These are phyloP conservation scores for Xerophyta viscosa DNA, from an alignment of 106 monocot species.

Conservation along the genomic window DNA sequence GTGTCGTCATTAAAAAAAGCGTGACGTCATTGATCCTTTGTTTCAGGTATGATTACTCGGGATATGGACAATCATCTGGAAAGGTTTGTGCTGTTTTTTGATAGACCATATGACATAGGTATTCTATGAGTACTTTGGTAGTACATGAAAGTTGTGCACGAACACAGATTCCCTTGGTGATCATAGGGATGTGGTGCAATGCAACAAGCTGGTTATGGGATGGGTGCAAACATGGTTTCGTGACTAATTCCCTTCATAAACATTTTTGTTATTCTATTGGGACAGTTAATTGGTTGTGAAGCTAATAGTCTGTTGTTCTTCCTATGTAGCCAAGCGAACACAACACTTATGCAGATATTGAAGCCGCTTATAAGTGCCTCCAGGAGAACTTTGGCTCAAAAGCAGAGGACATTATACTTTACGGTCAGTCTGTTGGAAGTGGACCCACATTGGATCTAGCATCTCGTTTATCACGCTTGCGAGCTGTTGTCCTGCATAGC, in stretches of 20 bases:
- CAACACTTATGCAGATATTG: slow-evolving; percentile 47
- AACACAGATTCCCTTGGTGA: no score
- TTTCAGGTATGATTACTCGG: slow-evolving; percentile 50
- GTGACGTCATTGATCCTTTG: no score
- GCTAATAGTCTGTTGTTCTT: neutral
- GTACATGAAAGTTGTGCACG: no score
- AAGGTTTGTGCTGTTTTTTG: slow-evolving; percentile 32
- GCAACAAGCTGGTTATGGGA: no score
- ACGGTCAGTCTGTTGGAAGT: slow-evolving; percentile 52
- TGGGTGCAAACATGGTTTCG: no score
- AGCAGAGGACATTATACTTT: slow-evolving; percentile 40
- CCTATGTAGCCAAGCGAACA: slow-evolving; percentile 42
- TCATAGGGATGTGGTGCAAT: no score
- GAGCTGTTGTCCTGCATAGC: slow-evolving; percentile 37
- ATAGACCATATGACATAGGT: no score
- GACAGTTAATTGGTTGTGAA: neutral
- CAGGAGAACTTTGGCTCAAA: slow-evolving; percentile 26
- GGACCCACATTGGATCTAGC: slow-evolving; percentile 44
- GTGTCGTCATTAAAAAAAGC: no score
- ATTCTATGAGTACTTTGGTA: neutral
- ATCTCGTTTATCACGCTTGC: slow-evolving; percentile 23
- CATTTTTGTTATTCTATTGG: no score
- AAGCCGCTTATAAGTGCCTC: slow-evolving; percentile 37
- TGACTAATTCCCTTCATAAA: neutral
- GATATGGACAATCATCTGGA: slow-evolving; percentile 46